Evolutionary conservation across 2,329 filamentous ascomycete species (phyloP), one percentile per base, ranked within the genome.

Genomic region (Fusarium concolor): DNA sequence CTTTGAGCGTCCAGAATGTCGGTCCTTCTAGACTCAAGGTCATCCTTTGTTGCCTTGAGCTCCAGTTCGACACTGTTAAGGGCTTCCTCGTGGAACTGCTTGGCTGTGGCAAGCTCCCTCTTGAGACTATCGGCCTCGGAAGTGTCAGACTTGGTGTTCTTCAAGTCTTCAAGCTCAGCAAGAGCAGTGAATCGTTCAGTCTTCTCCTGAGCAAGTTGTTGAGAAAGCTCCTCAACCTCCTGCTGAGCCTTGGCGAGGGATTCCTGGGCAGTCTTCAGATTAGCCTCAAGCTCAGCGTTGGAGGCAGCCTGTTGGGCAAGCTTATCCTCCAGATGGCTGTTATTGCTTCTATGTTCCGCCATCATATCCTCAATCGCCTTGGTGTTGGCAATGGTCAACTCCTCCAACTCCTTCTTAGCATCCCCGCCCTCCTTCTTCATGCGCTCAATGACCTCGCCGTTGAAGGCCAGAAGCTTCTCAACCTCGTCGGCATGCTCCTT

Each of bases 141-240:
- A 3, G 83, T 87, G 73, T 89, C 87, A 9, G 85, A 80, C 75
- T 85, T 88, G 70, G 81, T 82, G 72, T 81, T 88, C 78, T 82
- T 85, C 43, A 81, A 77, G 10, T 86, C 86, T 62, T 90, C 88
- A 17, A 90, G 81, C 50, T 89, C 87, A 20, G 87, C 87, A 76
- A 87, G 82, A 11, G 86, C 83, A 57, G 84, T 85, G 62, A 87
- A 85, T 62, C 86, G 86, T 56, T 85, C 84, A 80, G 88, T 87
- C 80, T 89, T 89, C 67, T 86, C 85, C 47, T 84, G 80, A 3
- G 85, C 87, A 41, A 89, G 83, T 70, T 85, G 81, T 70, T 84
- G 83, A 56, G 83, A 82, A 65, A 88, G 76, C 24, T 83, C 80
- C 65, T 83, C 81, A 31, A 81, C 75, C 68, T 89, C 86, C 28